Evolutionary conservation across 1,284 basidiomycete species (phyloP), one percentile per base, ranked within the genome.

Genomic region (Boletus mariae): DNA sequence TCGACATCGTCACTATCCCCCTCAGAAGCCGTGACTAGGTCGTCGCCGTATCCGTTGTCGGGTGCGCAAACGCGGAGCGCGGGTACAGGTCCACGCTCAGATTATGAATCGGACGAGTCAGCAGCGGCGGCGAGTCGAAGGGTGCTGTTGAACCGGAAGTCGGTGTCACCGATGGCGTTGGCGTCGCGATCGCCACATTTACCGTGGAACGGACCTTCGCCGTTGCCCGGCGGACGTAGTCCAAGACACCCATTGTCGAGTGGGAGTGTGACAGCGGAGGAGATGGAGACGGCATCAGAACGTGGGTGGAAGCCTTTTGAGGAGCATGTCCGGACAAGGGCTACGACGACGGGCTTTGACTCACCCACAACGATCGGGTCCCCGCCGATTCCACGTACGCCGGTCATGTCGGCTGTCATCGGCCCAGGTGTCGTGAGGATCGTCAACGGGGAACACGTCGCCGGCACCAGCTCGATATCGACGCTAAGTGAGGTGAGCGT

Each of bases 111-210:
- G 1, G 85, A 85, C 23, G 64, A 55, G 23, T 65, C 64, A n/a
- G 44, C 13, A 31, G 51, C 37, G 11, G 29, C 35, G 64, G 57
- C 40, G 54, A 84, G 85, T 63, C 74, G 85, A 51, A 70, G 76
- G 47, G 76, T 90, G 11, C 78, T 79, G 23, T 61, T 90, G 29
- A 84, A 85, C 62, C 80, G 84, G n/a, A 75, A 77, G 56, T 80
- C 83, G 9, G 66, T 86, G 7, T 89, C 86, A 4, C 85, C 87
- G 1, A 85, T 88, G 83, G 84, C 85, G n/a, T 74, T 82, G 38
- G 71, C 70, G 13, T 80, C 75, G 57, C 73, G 76, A 49, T 63
- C 60, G 44, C 62, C 54, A 15, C 64, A 35, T 20, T 49, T 56
- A 12, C 58, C 58, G 47, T 60, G 63, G 61, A 66, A 62, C 13